These are phyloP conservation scores for Diatrype stigma DNA, from an alignment of 2,329 filamentous ascomycete species.

Conservation along the genomic window DNA sequence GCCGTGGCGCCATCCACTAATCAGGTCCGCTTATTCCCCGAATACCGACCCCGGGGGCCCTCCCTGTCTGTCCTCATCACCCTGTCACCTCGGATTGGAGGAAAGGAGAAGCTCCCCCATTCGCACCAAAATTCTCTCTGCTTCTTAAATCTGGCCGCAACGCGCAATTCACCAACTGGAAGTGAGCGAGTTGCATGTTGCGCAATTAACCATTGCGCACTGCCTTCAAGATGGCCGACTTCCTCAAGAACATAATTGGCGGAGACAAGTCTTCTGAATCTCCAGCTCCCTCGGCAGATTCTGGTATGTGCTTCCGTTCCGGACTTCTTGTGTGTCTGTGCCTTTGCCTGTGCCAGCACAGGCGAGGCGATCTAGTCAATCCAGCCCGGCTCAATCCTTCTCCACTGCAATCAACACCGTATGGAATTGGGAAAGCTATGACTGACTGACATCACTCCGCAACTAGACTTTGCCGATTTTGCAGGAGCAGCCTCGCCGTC, in stretches of 20 bases:
- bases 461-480: conserved; percentile 88
- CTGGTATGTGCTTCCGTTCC: conserved; percentile 50
- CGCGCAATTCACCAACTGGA: conserved; percentile 13
- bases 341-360: no score
- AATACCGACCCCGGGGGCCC: neutral
- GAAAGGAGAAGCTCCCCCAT: neutral
- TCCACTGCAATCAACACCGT: neutral
- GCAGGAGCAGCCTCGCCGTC: conserved; percentile 69
- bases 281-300: conserved; percentile 50
- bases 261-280: conserved; percentile 57
- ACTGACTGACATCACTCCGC: conserved; percentile 22
- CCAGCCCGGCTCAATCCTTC: neutral
- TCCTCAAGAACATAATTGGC: conserved; percentile 67
- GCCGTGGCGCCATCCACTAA: no score
- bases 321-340: no score
- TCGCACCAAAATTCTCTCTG: neutral
- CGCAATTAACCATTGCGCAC: conserved; percentile 14
- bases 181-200: conserved; percentile 10
- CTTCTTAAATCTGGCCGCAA: neutral
- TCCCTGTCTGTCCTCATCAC: no score
- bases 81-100: neutral
- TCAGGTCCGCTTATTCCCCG: neutral
- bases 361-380: conserved; percentile 9
- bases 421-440: neutral
- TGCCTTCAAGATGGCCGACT: conserved; percentile 45